Evolutionary conservation across 352 stramenopile genomes (phyloP).

Genomic region (Pythium angustatum): DNA sequence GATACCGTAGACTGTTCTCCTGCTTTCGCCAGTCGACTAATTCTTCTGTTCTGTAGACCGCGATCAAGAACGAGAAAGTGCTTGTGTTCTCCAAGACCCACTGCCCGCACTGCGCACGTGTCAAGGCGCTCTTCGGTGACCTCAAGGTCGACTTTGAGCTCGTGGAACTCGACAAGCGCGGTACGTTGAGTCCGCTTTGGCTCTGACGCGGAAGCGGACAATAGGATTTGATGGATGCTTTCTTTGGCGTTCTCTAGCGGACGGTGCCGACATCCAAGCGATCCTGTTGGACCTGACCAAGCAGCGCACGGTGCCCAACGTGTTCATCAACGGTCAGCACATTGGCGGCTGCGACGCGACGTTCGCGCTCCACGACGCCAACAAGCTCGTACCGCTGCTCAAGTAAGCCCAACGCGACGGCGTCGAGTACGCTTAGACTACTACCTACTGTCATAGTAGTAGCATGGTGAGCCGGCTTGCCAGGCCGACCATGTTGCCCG

Average conservation of each 20-base stretch:
- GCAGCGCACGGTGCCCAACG: conserved; percentile 96
- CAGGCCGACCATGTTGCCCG: too few species aligned
- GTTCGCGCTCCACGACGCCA: conserved; percentile 50
- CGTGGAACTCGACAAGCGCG: conserved; percentile 68
- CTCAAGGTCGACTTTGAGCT: conserved; percentile 61
- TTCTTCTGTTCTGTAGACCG: conserved; percentile 33
- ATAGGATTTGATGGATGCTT: too few species aligned
- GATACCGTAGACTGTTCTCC: not conserved
- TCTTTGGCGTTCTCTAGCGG: conserved; percentile 31
- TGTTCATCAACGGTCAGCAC: conserved; percentile 97
- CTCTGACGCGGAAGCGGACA: not conserved
- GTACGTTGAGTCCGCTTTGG: conserved; percentile 26
- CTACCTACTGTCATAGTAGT: too few species aligned
- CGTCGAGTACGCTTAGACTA: too few species aligned
- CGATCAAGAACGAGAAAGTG: conserved; percentile 65
- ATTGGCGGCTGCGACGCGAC: conserved; percentile 93
- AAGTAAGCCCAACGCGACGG: too few species aligned
- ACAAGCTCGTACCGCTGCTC: conserved; percentile 57
- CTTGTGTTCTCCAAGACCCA: conserved; percentile 97
- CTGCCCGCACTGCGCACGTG: conserved; percentile 91
- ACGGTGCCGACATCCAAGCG: conserved; percentile 91
- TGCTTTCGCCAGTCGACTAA: too few species aligned
- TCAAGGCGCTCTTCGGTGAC: conserved; percentile 89
- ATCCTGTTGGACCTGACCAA: conserved; percentile 91
- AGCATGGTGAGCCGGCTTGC: too few species aligned